These are phyloP conservation scores for Pseudoscleropodium purum DNA, from an alignment of 225 moss, liverwort and hornwort genomes.

Conservation along the genomic window DNA sequence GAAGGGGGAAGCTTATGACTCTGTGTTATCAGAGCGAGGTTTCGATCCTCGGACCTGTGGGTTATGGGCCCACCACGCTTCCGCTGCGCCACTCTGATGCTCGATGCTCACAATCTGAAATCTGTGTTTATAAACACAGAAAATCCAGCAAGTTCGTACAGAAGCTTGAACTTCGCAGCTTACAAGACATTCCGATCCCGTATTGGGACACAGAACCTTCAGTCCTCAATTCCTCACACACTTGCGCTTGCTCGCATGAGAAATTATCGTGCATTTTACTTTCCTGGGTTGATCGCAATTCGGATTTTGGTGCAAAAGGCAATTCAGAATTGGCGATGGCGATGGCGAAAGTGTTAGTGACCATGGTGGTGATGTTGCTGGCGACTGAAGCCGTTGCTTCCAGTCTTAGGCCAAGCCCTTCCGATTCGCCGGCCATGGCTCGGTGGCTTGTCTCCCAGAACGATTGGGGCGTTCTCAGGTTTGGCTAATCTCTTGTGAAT, in stretches of 20 bases:
- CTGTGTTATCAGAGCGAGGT: slow-evolving; percentile 27
- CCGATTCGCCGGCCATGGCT: slow-evolving; percentile 73
- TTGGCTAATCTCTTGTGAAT: neutral
- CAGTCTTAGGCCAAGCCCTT: slow-evolving; percentile 45
- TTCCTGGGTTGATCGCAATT: neutral
- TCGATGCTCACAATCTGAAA: too few relatives aligned
- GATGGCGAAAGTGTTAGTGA: neutral
- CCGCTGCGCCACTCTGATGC: slow-evolving; percentile 42
- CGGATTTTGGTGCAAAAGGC: neutral
- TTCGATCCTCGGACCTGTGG: slow-evolving; percentile 49
- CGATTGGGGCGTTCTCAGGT: slow-evolving; percentile 95
- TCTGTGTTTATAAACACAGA: rapidly evolving
- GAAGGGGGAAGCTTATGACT: neutral
- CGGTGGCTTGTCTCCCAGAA: slow-evolving; percentile 78
- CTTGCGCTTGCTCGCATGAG: neutral
- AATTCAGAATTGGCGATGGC: neutral
- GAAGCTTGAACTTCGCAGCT: neutral
- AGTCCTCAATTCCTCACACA: neutral
- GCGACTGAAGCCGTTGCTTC: neutral
- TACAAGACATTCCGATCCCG: neutral
- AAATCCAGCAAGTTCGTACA: rapidly evolving
- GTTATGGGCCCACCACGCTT: slow-evolving; percentile 51
- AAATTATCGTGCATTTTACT: neutral
- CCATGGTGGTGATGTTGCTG: neutral
- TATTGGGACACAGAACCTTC: too few relatives aligned